Percentiles rank a stretch among this genome's conserved stretches.
Evolutionary conservation across 208 protist genomes (phyloP).

Genomic region (Crithidia bombi): DNA sequence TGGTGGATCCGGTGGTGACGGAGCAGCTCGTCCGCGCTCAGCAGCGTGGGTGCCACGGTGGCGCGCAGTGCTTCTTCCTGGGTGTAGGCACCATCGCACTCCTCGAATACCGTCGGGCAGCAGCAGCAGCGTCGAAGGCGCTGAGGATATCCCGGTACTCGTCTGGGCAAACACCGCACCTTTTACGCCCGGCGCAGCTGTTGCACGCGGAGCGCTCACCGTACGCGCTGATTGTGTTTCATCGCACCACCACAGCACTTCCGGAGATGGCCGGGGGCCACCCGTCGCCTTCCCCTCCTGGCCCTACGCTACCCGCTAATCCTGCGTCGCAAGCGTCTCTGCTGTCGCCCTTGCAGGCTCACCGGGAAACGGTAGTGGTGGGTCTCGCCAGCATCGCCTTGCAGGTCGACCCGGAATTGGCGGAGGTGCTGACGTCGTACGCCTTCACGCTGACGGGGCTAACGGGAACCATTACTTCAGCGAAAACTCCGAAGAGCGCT

Average conservation of each 20-base stretch:
- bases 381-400: constrained; percentile 32
- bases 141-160: too few relatives aligned
- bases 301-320: background rate
- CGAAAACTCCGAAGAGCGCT: background rate
- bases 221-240: constrained; percentile 39
- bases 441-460: constrained; percentile 12
- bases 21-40: constrained; percentile 5
- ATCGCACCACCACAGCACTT: constrained; percentile 23
- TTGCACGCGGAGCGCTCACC: constrained; percentile 35
- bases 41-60: background rate
- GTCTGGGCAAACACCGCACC: background rate
- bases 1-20: constrained; percentile 26
- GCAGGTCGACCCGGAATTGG: constrained; percentile 28
- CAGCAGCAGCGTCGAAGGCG: background rate
- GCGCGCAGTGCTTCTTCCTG: constrained; percentile 22
- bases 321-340: background rate
- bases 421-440: constrained; percentile 31
- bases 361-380: constrained; percentile 35
- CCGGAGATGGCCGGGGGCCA: background rate
- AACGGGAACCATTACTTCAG: background rate
- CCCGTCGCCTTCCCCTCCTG: background rate
- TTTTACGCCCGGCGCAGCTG: constrained; percentile 25
- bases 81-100: constrained; percentile 31
- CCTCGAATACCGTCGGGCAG: constrained; percentile 34
- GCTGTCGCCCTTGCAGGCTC: background rate